Percentiles rank a stretch among this genome's conserved stretches.
These are phyloP conservation scores for Castanea crenata DNA, from an alignment of 306 rosid species.

Conservation along the genomic window DNA sequence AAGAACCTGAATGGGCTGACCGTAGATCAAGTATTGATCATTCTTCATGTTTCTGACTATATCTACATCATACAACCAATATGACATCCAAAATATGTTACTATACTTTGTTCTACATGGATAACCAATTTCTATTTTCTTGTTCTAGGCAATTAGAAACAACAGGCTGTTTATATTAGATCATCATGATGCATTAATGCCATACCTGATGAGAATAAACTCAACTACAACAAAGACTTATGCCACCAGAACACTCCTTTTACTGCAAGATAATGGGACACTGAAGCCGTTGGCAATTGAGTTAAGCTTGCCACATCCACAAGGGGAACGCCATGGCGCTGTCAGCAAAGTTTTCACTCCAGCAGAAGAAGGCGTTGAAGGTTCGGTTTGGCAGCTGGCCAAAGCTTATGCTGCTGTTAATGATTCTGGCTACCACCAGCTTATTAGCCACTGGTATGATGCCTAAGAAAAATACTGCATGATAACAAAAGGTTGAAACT, in stretches of 20 bases:
- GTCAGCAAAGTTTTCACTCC: slow-evolving; percentile 74
- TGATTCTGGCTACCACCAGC: slow-evolving; percentile 95
- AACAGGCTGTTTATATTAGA: slow-evolving; percentile 72
- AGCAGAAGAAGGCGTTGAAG: slow-evolving; percentile 54
- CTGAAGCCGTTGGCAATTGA: slow-evolving; percentile 87
- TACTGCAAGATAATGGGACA: slow-evolving; percentile 74
- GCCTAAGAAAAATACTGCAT: background rate
- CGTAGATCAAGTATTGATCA: slow-evolving; percentile 49
- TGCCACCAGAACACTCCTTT: slow-evolving; percentile 73
- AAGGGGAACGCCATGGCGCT: slow-evolving; percentile 68
- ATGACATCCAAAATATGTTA: background rate
- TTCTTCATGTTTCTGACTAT: background rate
- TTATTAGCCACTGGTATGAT: slow-evolving; percentile 89
- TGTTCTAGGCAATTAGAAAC: slow-evolving; percentile 58
- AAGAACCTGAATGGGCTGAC: slow-evolving; percentile 56
- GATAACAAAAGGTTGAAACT: slow-evolving; percentile 1
- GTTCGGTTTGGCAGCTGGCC: slow-evolving; percentile 85
- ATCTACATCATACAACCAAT: background rate
- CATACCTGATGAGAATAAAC: slow-evolving; percentile 71
- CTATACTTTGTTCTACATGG: background rate
- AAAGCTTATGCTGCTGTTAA: slow-evolving; percentile 87
- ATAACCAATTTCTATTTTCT: background rate
- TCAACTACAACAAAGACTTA: slow-evolving; percentile 79
- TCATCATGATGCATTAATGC: slow-evolving; percentile 85
- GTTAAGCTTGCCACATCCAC: slow-evolving; percentile 90